Conservation (phyloP, 1,284 basidiomycete genomes). For the Peniophora sp. region DNA sequence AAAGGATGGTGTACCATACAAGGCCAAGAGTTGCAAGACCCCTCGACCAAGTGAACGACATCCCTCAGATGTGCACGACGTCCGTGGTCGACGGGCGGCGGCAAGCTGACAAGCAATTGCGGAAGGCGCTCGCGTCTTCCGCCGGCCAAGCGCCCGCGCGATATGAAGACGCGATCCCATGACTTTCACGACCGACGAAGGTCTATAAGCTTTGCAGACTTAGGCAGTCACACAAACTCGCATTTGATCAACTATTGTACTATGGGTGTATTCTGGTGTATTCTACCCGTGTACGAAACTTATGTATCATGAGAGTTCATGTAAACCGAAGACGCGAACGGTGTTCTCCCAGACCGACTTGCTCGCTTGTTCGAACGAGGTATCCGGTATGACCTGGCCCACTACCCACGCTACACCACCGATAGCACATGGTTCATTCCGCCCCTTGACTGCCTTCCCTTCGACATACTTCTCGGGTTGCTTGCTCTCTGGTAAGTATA, state of each 20-base stretch:
- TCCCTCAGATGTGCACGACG: too few species aligned
- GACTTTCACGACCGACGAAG: too few species aligned
- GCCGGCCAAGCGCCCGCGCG: too few species aligned
- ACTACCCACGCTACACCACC: conserved; percentile 77
- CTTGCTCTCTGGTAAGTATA: conserved; percentile 47
- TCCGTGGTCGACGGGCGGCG: too few species aligned
- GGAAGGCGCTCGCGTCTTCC: too few species aligned
- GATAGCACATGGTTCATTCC: conserved; percentile 75
- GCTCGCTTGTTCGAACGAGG: conserved; percentile 52
- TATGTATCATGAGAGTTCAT: conserved; percentile 18
- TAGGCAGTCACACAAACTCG: too few species aligned
- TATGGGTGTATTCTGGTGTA: too few species aligned
- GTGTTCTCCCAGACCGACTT: conserved; percentile 65
- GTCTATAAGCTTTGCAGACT: too few species aligned
- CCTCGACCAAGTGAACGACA: background rate
- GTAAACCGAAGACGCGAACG: conserved; percentile 49
- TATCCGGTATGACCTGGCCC: conserved; percentile 44
- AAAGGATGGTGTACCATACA: conserved; percentile 68
- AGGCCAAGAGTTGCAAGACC: conserved; percentile 40
- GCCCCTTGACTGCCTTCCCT: conserved; percentile 69
- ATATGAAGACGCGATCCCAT: too few species aligned
- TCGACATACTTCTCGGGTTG: conserved; percentile 64
- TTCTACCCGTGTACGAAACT: background rate
- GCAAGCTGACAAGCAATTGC: too few species aligned
- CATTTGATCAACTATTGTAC: too few species aligned